Evolutionary conservation across 23 red algal species (phyloP).

Genomic region (Gracilaria gracilis): DNA sequence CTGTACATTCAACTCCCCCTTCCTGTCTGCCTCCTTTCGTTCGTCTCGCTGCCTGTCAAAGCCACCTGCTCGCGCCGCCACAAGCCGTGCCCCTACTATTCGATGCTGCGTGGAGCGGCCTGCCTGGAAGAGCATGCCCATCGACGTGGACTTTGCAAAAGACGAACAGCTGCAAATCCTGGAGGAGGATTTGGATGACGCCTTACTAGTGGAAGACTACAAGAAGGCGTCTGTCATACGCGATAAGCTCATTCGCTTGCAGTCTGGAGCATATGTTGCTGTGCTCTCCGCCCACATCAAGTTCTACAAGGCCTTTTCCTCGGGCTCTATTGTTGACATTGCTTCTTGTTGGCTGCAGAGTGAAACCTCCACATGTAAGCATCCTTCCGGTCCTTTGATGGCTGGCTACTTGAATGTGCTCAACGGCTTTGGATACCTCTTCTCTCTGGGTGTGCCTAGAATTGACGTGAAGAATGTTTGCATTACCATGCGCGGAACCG

Average conservation of each 20-base stretch:
- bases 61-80: neutral
- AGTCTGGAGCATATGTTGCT: conserved; percentile 55
- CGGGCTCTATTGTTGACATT: conserved; percentile 52
- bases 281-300: conserved; percentile 60
- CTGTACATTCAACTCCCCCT: neutral
- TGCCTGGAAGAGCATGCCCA: conserved; percentile 49
- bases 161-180: conserved; percentile 49
- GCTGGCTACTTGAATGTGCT: conserved; percentile 33
- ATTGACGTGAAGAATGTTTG: conserved; percentile 53
- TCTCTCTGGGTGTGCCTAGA: conserved; percentile 21
- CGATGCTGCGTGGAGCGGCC: conserved; percentile 44
- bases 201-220: conserved; percentile 26
- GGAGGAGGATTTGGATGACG: conserved; percentile 41
- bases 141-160: conserved; percentile 65
- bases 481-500: conserved; percentile 44
- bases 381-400: conserved; percentile 28
- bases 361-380: conserved; percentile 8
- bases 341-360: conserved; percentile 52
- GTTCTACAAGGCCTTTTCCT: conserved; percentile 55
- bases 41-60: neutral
- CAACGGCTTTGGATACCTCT: conserved; percentile 52
- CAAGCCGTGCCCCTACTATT: neutral
- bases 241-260: conserved; percentile 40
- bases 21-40: neutral
- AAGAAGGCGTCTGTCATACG: conserved; percentile 39